Percentiles rank a stretch among this genome's conserved stretches.
Conservation (phyloP, 495 filamentous ascomycete genomes). For the Massariosphaeria phaeospora region DNA sequence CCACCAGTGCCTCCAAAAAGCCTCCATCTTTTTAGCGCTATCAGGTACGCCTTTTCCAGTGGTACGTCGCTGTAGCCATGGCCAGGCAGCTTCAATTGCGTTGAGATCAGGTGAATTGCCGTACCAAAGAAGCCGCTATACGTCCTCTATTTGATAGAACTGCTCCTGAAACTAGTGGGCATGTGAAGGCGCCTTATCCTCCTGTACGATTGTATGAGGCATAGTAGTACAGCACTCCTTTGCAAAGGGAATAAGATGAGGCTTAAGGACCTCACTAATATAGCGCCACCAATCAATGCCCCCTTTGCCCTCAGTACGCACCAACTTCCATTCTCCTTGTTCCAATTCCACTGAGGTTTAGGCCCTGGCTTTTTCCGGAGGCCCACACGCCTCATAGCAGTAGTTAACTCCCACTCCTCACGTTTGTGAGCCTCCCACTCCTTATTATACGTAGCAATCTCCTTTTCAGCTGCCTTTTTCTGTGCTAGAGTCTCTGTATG, state of each 20-base stretch:
- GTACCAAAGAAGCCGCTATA: background rate
- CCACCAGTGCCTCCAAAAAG: background rate
- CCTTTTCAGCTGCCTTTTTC: background rate
- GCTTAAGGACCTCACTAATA: background rate
- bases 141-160: background rate
- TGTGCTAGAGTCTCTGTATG: background rate
- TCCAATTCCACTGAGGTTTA: slow-evolving; percentile 7
- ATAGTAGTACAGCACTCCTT: background rate
- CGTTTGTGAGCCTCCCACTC: background rate
- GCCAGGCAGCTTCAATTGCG: slow-evolving; percentile 20
- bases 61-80: slow-evolving; percentile 9
- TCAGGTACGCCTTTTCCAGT: slow-evolving; percentile 13
- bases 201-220: slow-evolving; percentile 1
- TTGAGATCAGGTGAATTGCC: slow-evolving; percentile 25
- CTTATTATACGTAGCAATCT: background rate
- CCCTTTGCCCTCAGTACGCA: background rate
- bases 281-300: slow-evolving; percentile 10
- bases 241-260: slow-evolving; percentile 1
- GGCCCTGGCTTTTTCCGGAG: background rate
- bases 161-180: background rate
- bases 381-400: background rate
- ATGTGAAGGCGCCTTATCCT: slow-evolving; percentile 6
- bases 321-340: slow-evolving; percentile 1
- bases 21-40: background rate
- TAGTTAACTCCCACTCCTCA: background rate